These are phyloP conservation scores for Chloroidium sp. DNA, from an alignment of 163 green algal species.

Conservation along the genomic window DNA sequence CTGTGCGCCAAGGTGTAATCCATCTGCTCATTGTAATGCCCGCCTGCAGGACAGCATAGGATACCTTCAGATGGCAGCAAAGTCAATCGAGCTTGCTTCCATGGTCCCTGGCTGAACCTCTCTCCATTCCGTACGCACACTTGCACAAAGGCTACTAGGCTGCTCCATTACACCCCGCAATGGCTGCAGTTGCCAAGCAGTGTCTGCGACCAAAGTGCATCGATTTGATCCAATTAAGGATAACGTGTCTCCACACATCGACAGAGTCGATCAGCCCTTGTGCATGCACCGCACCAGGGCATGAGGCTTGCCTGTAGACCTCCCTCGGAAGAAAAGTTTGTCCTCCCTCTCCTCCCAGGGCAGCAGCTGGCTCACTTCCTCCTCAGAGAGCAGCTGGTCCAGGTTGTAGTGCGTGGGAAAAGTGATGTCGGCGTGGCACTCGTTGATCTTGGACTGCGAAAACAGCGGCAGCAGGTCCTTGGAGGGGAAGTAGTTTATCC, in stretches of 20 bases:
- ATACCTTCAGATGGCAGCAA: too few relatives aligned
- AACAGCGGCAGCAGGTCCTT: slow-evolving; percentile 7
- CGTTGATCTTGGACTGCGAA: slow-evolving; percentile 11
- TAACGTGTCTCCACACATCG: too few relatives aligned
- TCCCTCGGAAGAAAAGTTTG: slow-evolving; percentile 5
- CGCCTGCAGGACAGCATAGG: background rate
- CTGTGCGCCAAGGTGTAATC: slow-evolving; percentile 1
- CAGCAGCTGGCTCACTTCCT: background rate
- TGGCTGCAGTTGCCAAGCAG: too few relatives aligned
- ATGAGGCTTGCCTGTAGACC: background rate
- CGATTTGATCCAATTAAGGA: too few relatives aligned
- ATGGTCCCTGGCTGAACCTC: too few relatives aligned
- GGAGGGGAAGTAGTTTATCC: background rate
- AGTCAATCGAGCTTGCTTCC: too few relatives aligned
- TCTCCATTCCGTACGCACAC: too few relatives aligned
- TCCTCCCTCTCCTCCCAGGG: background rate
- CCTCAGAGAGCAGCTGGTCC: background rate
- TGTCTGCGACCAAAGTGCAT: too few relatives aligned
- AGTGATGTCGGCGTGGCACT: slow-evolving; percentile 6
- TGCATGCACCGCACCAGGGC: too few relatives aligned
- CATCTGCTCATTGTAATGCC: background rate
- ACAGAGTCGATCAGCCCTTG: too few relatives aligned
- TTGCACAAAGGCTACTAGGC: too few relatives aligned
- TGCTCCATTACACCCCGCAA: too few relatives aligned
- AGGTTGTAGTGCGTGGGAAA: background rate